These are phyloP conservation scores for Theobroma grandiflorum DNA, from an alignment of 441 rosid species.

Conservation along the genomic window DNA sequence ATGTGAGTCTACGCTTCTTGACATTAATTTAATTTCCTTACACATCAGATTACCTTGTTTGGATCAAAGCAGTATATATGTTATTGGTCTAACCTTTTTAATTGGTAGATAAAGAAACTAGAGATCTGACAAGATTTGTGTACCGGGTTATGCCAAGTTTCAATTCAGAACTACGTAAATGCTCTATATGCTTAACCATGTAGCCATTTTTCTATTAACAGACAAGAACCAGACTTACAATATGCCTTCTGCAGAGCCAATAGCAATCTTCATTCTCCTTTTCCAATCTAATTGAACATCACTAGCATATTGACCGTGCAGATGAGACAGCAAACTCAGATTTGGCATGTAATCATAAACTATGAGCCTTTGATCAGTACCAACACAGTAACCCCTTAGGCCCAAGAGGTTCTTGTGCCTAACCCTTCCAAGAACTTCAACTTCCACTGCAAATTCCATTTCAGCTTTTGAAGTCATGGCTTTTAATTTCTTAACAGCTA, in stretches of 20 bases:
- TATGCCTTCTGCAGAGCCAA: constrained; percentile 54
- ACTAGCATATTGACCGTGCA: constrained; percentile 44
- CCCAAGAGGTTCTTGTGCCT: constrained; percentile 57
- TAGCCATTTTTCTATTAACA: no score
- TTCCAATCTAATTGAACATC: constrained; percentile 52
- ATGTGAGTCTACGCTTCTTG: no score
- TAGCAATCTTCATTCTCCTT: constrained; percentile 44
- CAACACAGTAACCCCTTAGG: constrained; percentile 51
- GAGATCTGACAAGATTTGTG: no score
- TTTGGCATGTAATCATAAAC: constrained; percentile 59
- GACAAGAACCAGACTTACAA: constrained; percentile 31
- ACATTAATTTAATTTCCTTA: no score
- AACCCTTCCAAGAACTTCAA: constrained; percentile 61
- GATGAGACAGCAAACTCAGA: constrained; percentile 54
- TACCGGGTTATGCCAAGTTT: no score
- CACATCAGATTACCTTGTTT: no score
- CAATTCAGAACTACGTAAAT: no score
- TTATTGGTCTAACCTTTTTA: no score
- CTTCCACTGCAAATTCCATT: constrained; percentile 63
- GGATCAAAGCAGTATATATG: no score
- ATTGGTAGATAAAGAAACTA: no score
- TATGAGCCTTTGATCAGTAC: constrained; percentile 54
- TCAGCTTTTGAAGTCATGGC: constrained; percentile 54
- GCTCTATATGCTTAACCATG: no score
- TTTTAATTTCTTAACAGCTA: constrained; percentile 54